These are phyloP conservation scores for Chrysophaeum taylorii DNA, from an alignment of 352 stramenopile genomes.

Conservation along the genomic window DNA sequence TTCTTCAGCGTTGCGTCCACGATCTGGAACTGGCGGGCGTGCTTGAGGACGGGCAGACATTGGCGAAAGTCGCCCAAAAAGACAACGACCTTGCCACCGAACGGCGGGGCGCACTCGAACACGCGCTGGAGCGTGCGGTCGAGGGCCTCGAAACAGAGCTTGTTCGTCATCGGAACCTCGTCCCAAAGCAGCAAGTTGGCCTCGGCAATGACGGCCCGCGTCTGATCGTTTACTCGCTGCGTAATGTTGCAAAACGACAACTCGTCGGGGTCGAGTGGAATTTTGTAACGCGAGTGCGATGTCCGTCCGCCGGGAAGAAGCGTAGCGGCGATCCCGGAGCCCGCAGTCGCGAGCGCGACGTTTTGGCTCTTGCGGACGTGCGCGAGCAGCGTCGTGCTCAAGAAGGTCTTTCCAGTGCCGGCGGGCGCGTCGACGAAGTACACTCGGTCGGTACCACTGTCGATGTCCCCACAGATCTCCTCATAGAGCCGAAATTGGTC, in stretches of 20 bases:
- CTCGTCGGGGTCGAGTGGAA: neutral
- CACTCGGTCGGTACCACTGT: neutral
- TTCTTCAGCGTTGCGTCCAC: slow-evolving; percentile 21
- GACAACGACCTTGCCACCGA: slow-evolving; percentile 29
- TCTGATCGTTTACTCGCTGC: neutral
- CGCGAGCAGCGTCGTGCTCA: slow-evolving; percentile 18
- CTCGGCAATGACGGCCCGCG: slow-evolving; percentile 1
- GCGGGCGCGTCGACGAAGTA: slow-evolving; percentile 20
- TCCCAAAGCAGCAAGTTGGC: slow-evolving; percentile 25
- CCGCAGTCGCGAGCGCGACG: slow-evolving; percentile 19
- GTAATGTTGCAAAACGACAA: neutral
- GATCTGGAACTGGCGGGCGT: neutral
- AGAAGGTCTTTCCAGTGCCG: slow-evolving; percentile 26
- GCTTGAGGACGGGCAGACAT: slow-evolving; percentile 24
- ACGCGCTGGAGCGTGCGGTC: slow-evolving; percentile 26
- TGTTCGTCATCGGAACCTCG: slow-evolving; percentile 25
- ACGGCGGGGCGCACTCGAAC: slow-evolving; percentile 19
- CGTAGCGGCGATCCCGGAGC: slow-evolving; percentile 19
- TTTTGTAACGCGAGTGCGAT: neutral
- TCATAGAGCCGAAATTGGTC: neutral
- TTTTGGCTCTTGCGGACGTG: slow-evolving; percentile 15
- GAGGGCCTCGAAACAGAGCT: slow-evolving; percentile 24
- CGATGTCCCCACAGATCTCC: neutral
- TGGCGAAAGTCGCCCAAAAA: slow-evolving; percentile 30
- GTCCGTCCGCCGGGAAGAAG: slow-evolving; percentile 12